A percentile compares a stretch with the other conserved stretches of the same genome.
Evolutionary conservation across 2,329 filamentous ascomycete genomes (phyloP).

Genomic region (Grosmannia huntii): DNA sequence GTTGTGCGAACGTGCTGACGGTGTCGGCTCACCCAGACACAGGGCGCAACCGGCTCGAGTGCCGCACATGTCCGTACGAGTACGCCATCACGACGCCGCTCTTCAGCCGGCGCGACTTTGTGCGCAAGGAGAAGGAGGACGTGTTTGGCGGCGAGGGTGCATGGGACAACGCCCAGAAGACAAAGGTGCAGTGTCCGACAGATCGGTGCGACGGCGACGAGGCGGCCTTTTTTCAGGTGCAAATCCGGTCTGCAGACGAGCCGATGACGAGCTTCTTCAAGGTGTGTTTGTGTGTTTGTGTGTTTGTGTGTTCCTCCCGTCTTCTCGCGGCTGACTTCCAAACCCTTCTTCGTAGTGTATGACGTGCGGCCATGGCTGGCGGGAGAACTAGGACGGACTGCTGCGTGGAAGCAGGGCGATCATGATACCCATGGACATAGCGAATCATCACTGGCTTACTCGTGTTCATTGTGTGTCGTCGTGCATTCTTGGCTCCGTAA

Average conservation of each 20-base stretch:
- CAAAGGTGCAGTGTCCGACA: slow-evolving; percentile 67
- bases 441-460: not conserved
- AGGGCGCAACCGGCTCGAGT: slow-evolving; percentile 74
- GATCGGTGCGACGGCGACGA: slow-evolving; percentile 68
- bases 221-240: slow-evolving; percentile 91
- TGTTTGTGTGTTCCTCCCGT: not conserved
- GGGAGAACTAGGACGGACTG: slow-evolving; percentile 41
- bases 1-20: slow-evolving; percentile 73
- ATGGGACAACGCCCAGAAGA: slow-evolving; percentile 87
- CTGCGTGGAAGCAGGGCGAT: not conserved
- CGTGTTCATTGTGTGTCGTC: not conserved
- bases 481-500: not conserved
- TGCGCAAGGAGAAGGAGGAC: slow-evolving; percentile 76
- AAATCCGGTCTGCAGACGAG: slow-evolving; percentile 96
- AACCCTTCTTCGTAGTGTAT: slow-evolving; percentile 40
- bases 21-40: slow-evolving; percentile 44
- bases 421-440: not conserved
- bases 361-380: slow-evolving; percentile 52
- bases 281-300: slow-evolving; percentile 29
- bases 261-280: slow-evolving; percentile 96
- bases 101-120: slow-evolving; percentile 73
- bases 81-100: slow-evolving; percentile 67
- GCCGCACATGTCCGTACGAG: slow-evolving; percentile 89
- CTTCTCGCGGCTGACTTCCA: slow-evolving; percentile 1
- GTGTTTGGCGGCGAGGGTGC: slow-evolving; percentile 80